Percentiles rank a stretch among this genome's conserved stretches.
These are phyloP conservation scores for Pseudocercospora fijiensis DNA, from an alignment of 2,329 filamentous ascomycete species.

Conservation along the genomic window DNA sequence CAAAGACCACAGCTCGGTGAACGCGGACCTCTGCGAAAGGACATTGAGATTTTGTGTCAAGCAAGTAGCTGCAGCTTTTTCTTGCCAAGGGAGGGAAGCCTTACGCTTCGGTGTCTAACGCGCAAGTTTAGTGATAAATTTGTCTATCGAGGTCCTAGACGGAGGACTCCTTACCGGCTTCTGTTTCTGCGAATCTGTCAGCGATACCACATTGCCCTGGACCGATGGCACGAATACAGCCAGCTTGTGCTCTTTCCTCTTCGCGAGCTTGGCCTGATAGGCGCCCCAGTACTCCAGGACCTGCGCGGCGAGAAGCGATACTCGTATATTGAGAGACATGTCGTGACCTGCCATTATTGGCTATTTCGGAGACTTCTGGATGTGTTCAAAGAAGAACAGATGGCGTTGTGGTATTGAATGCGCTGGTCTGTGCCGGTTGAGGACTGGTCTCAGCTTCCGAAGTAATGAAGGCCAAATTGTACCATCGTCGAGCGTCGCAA, in stretches of 20 bases:
- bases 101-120: constrained; percentile 7
- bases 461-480: not conserved
- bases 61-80: constrained; percentile 22
- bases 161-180: not conserved
- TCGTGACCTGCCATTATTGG: constrained; percentile 19
- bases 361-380: not conserved
- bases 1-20: not conserved
- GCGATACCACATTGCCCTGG: constrained; percentile 1
- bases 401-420: not conserved
- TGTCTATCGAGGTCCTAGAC: not conserved
- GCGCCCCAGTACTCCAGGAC: constrained; percentile 17
- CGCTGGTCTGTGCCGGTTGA: not conserved
- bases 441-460: constrained; percentile 14
- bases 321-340: constrained; percentile 19
- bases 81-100: constrained; percentile 7
- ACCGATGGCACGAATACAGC: constrained; percentile 10
- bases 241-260: constrained; percentile 11
- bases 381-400: not conserved
- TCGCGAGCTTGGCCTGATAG: constrained; percentile 14
- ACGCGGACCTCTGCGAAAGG: constrained; percentile 22
- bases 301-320: constrained; percentile 19
- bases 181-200: not conserved
- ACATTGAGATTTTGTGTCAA: constrained; percentile 20
- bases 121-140: constrained; percentile 9
- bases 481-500: constrained; percentile 15